Base-by-base conservation (phyloP, 345 rosid genomes). In the Laguncularia racemosa region DNA sequence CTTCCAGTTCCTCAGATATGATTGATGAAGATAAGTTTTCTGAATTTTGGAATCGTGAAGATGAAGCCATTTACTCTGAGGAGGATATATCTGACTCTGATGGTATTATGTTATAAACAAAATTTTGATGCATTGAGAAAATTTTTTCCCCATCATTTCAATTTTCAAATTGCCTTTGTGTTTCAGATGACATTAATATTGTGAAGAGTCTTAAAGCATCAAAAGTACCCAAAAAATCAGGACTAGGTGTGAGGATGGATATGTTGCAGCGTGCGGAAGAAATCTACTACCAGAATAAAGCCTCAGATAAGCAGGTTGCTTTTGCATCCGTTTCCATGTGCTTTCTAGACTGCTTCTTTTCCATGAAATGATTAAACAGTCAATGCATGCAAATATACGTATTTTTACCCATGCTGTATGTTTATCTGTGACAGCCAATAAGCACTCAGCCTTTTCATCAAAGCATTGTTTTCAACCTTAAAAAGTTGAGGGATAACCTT, bases 81-180 rank as follows among this genome's bases (percentile, higher is more conserved):
- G 98, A 92, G 68, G 96, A 89, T 65, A 89, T 93, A 55, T 89
- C 96, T 51, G 96, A 87, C 75, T 77, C 81, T 44, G 96, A 93
- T 63, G 95, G 96, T 83, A 60, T 33, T 4, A 33, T 33, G 40
- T 7, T 10, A 33, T 33, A 33, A 33, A 9, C 40, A 33, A 33
- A 33, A 7, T 33, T 33, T 4, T 33, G 6, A 33, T 33, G 40
- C 40, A 33, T 33, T 7, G 9, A 33, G 40, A 33, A 9, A 50
- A 58, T 59, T n/a, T 48, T 33, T 33, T 33, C 7, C 7, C 40
- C 9, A 33, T 33, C 40, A 33, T 33, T 33, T 33, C 40, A 33
- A 33, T 4, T 33, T 33, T 33, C 11, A 9, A 33, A 33, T 33
- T 33, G 40, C 9, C 40, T 33, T 5, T 33, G 40, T 33, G 40